Base-by-base conservation (phyloP, 2,329 filamentous ascomycete species). In the Sclerotiophoma versabilis region DNA sequence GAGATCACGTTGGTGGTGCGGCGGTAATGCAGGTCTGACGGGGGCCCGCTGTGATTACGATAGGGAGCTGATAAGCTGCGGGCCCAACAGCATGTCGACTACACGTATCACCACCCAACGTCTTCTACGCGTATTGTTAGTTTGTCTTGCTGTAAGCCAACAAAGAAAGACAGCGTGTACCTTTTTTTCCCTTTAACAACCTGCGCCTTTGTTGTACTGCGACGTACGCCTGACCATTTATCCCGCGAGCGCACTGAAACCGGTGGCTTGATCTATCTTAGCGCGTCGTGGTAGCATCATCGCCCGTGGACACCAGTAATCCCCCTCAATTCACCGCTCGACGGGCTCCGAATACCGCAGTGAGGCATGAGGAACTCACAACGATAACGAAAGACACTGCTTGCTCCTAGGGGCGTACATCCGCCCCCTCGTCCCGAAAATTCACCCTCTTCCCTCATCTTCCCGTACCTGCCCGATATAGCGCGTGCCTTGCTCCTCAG, bases 211-310 rank as follows among this genome's bases (percentile, higher is more conserved):
- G 56, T 52, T 45, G 54, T 47, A 38, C 56, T 47, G 34, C 39
- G 38, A 57, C 34, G 54, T 49, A 51, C 55, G 57, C 59, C 60
- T 63, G 57, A 62, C 61, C 61, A 57, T 49, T 55, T 36, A 19
- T 36, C 33, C 29, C 15, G 42, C 32, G 32, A 54, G 48, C 52
- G 49, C 30, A 44, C 46, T 60, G 57, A 61, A 59, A 57, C 58
- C 53, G 51, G 48, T 48, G 19, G 45, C 60, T 60, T 57, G 56
- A 58, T 59, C 54, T 30, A 59, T 36, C 23, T 52, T 68, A 68
- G 65, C 59, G 61, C 54, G 39, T 38, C 19, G 49, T 65, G 51
- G 56, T 57, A 55, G 59, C 63, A 64, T 65, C 57, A 63, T 65
- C 58, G 57, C 59, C 60, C 39, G 56, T 59, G 57, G 56, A 59